Conservation (phyloP, 192 early-diverging fungal species). For the Linnemannia exigua region DNA sequence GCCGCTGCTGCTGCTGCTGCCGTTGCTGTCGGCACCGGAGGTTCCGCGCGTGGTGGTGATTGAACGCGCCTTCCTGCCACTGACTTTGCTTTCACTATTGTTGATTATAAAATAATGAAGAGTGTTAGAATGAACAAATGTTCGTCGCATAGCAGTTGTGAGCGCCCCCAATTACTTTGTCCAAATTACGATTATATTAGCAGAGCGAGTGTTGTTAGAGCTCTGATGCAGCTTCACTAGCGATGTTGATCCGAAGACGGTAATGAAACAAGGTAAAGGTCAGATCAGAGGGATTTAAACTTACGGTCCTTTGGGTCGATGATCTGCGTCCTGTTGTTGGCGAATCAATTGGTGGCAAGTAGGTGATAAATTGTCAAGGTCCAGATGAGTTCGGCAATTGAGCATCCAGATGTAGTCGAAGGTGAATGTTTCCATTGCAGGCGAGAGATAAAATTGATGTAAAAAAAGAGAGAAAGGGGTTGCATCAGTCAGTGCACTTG, state of each 20-base stretch:
- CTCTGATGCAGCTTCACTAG: too few species aligned
- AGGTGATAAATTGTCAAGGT: not conserved
- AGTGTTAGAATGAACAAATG: not conserved
- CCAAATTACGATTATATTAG: not conserved
- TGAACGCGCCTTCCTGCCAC: conserved; percentile 24
- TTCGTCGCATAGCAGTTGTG: conserved; percentile 18
- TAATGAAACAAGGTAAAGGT: not conserved
- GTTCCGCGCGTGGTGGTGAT: conserved; percentile 35
- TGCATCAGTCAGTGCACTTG: not conserved
- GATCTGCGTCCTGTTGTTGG: conserved; percentile 26
- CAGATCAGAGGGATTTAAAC: not conserved
- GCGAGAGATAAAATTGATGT: not conserved
- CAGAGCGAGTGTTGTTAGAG: not conserved
- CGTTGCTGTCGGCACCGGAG: conserved; percentile 11
- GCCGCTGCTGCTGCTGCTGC: conserved; percentile 15
- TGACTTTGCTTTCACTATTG: conserved; percentile 32
- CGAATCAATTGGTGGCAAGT: not conserved
- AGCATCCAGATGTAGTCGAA: not conserved
- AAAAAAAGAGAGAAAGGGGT: not conserved
- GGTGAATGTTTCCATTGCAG: not conserved
- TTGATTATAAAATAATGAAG: too few species aligned
- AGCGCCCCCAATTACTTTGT: not conserved
- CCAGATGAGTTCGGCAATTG: not conserved
- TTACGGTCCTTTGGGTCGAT: conserved; percentile 48
- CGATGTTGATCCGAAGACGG: too few species aligned